Percentiles rank a stretch among this genome's conserved stretches.
phyloP scores from a whole-genome alignment of 2,329 filamentous ascomycete species.

The Fonsecaea pedrosoi region DNA sequence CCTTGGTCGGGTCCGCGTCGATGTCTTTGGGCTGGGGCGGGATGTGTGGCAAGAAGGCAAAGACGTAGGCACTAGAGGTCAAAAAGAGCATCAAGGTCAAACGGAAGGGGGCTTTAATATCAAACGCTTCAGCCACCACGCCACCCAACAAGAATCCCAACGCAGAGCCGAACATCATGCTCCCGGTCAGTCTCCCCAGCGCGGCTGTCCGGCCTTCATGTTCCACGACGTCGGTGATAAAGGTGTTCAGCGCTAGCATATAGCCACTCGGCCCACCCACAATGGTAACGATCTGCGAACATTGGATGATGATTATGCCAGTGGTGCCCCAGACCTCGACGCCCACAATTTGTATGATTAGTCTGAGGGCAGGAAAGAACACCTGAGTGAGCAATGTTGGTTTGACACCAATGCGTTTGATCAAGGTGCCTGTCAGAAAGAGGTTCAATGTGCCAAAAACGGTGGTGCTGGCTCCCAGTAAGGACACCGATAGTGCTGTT shows the following conservation, averaged over 20 bases:
- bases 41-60: constrained; percentile 57
- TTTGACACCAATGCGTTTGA: constrained; percentile 70
- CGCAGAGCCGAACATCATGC: constrained; percentile 70
- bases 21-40: constrained; percentile 42
- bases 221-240: constrained; percentile 69
- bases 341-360: constrained; percentile 69
- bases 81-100: constrained; percentile 66
- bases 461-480: constrained; percentile 71
- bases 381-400: constrained; percentile 68
- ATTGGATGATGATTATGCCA: constrained; percentile 73
- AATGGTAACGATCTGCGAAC: constrained; percentile 70
- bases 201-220: constrained; percentile 67
- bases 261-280: constrained; percentile 73
- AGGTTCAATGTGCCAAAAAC: constrained; percentile 72
- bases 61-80: constrained; percentile 51
- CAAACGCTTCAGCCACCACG: constrained; percentile 67
- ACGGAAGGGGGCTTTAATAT: constrained; percentile 70
- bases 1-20: neutral
- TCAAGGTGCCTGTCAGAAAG: constrained; percentile 70
- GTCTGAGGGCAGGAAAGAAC: constrained; percentile 68
- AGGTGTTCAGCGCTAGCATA: constrained; percentile 71
- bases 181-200: constrained; percentile 70
- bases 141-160: constrained; percentile 71
- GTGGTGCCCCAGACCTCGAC: constrained; percentile 65
- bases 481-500: constrained; percentile 68